phyloP scores from a whole-genome alignment of 1,284 basidiomycete species.

The Hypsizygus ulmarius region DNA sequence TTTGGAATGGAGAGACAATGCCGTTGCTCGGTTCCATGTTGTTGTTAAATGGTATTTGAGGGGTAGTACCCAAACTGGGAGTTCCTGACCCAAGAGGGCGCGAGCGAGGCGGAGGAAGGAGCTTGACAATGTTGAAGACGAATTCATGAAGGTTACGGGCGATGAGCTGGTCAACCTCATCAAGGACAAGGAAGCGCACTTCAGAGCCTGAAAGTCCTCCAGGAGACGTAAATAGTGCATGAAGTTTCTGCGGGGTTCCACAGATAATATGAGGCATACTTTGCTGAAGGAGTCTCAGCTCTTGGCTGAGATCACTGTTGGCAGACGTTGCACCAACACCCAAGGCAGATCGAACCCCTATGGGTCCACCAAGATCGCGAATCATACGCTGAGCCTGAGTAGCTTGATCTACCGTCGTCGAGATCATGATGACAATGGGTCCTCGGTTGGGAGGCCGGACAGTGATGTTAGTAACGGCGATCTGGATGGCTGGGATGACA shows the following conservation, averaged over 20 bases:
- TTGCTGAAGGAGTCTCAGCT: slow-evolving; percentile 83
- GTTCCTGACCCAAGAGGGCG: slow-evolving; percentile 49
- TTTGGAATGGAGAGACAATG: slow-evolving; percentile 49
- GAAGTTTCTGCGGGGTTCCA: slow-evolving; percentile 94
- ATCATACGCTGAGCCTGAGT: slow-evolving; percentile 98
- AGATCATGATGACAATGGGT: slow-evolving; percentile 89
- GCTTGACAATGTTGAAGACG: slow-evolving; percentile 88
- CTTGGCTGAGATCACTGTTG: slow-evolving; percentile 67
- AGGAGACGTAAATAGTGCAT: slow-evolving; percentile 86
- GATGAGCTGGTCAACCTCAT: slow-evolving; percentile 97
- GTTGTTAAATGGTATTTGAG: slow-evolving; percentile 42
- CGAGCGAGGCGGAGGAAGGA: slow-evolving; percentile 83
- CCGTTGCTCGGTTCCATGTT: slow-evolving; percentile 47
- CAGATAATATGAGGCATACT: slow-evolving; percentile 94
- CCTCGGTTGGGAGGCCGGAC: slow-evolving; percentile 63
- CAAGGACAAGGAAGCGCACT: slow-evolving; percentile 89
- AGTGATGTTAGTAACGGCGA: slow-evolving; percentile 64
- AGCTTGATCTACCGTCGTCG: slow-evolving; percentile 97
- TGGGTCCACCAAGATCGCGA: slow-evolving; percentile 87
- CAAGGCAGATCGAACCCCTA: slow-evolving; percentile 85
- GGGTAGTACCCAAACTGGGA: slow-evolving; percentile 36
- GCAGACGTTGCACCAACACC: slow-evolving; percentile 75
- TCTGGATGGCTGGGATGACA: slow-evolving; percentile 90
- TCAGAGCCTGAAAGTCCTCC: slow-evolving; percentile 76
- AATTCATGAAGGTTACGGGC: slow-evolving; percentile 95